A percentile compares a stretch with the other conserved stretches of the same genome.
Conservation (phyloP, 805 yeast species). For the Candida broadrunensis region DNA sequence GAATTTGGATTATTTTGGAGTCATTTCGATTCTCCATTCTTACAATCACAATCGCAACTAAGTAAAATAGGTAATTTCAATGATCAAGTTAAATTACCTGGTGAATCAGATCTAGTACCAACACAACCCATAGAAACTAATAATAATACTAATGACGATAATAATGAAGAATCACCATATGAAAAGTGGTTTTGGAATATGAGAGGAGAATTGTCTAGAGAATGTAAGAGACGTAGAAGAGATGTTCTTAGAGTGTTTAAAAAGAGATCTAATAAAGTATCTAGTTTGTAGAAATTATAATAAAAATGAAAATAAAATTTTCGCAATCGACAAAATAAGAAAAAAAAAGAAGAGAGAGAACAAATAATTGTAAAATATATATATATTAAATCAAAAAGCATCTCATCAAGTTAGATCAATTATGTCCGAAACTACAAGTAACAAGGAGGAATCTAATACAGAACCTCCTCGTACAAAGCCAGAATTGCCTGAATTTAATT, state of each 20-base stretch:
- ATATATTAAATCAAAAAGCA: too few relatives aligned
- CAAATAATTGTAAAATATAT: too few relatives aligned
- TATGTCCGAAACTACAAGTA: too few relatives aligned
- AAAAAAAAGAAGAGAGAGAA: too few relatives aligned
- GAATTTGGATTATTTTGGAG: constrained; percentile 67
- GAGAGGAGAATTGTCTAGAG: constrained; percentile 77
- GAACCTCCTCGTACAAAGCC: not conserved
- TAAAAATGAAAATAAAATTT: too few relatives aligned
- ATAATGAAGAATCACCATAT: constrained; percentile 47
- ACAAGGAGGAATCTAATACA: too few relatives aligned
- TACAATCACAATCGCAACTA: constrained; percentile 80
- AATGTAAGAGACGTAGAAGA: constrained; percentile 69
- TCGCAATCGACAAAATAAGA: too few relatives aligned
- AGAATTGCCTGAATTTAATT: constrained; percentile 41
- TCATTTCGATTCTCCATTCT: constrained; percentile 82
- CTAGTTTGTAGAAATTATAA: not conserved
- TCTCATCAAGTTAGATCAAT: too few relatives aligned
- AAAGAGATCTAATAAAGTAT: constrained; percentile 30
- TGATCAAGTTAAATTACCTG: constrained; percentile 33
- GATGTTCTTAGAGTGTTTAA: constrained; percentile 63
- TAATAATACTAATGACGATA: constrained; percentile 7
- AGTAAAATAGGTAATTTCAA: constrained; percentile 46
- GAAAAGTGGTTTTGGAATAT: constrained; percentile 78
- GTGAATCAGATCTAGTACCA: constrained; percentile 22
- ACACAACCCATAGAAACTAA: not conserved